Conservation (phyloP, 2,329 filamentous ascomycete genomes). For the Fusarium avenaceum region DNA sequence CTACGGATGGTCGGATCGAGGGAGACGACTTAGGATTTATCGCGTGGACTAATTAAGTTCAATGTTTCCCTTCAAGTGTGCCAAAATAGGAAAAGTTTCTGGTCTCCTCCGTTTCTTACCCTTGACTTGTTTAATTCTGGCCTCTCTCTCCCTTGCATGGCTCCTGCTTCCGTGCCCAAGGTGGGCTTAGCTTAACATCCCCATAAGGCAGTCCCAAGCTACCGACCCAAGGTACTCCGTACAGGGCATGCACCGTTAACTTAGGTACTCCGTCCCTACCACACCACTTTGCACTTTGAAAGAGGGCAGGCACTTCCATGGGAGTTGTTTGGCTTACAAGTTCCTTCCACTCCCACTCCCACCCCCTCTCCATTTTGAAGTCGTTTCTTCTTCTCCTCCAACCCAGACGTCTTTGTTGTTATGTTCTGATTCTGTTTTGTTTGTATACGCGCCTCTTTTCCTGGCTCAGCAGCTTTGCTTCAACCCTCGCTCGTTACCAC, state of each 20-base stretch:
- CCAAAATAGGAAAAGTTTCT: constrained; percentile 35
- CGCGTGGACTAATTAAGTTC: constrained; percentile 8
- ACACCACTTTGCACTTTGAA: constrained; percentile 7
- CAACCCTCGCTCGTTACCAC: constrained; percentile 28
- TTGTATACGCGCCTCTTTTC: constrained; percentile 27
- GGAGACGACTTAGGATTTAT: constrained; percentile 21
- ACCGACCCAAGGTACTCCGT: too few relatives aligned
- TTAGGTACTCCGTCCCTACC: constrained; percentile 6
- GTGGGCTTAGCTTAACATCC: constrained; percentile 25
- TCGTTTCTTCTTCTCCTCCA: constrained; percentile 18
- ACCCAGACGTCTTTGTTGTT: constrained; percentile 19
- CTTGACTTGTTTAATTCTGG: constrained; percentile 22
- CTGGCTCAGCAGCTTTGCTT: constrained; percentile 25
- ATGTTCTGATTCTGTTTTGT: constrained; percentile 16
- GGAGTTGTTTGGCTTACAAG: constrained; percentile 40
- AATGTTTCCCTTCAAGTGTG: constrained; percentile 22
- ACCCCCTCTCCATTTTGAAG: constrained; percentile 32
- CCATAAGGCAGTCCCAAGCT: constrained; percentile 23
- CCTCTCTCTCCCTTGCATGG: constrained; percentile 35
- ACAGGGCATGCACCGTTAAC: not conserved
- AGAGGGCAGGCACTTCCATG: constrained; percentile 12
- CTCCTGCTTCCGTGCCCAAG: constrained; percentile 31
- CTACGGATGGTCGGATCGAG: constrained; percentile 21
- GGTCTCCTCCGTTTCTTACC: constrained; percentile 18
- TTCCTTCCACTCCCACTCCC: constrained; percentile 33